A percentile compares a stretch with the other conserved stretches of the same genome.
Conservation (phyloP, 2,329 filamentous ascomycete genomes). For the Pleoardoris graminearum region DNA sequence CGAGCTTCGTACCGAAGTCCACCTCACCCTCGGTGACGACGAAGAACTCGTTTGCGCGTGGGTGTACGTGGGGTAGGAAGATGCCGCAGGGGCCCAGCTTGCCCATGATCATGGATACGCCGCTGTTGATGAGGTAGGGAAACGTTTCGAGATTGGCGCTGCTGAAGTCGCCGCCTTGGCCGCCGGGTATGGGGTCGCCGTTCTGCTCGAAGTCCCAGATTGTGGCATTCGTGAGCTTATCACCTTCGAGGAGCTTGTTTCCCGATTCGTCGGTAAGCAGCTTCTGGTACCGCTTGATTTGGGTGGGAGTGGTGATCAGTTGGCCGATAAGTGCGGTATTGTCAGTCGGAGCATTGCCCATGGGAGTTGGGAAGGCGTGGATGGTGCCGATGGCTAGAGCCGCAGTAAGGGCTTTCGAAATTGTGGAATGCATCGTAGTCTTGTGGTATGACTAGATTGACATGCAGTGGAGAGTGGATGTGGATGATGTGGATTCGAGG, state of each 20-base stretch:
- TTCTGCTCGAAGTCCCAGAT: slow-evolving; percentile 7
- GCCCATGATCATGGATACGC: slow-evolving; percentile 56
- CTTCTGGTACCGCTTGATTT: slow-evolving; percentile 6
- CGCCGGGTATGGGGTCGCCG: neutral
- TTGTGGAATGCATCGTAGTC: neutral
- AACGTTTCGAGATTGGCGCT: slow-evolving; percentile 59
- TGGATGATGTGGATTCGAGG: neutral
- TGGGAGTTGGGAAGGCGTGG: slow-evolving; percentile 4
- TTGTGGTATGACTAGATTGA: neutral
- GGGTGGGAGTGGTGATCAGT: slow-evolving; percentile 3
- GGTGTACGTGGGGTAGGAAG: slow-evolving; percentile 49
- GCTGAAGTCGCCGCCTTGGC: slow-evolving; percentile 1
- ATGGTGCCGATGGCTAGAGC: neutral
- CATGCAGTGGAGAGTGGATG: too few relatives aligned
- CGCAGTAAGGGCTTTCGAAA: neutral
- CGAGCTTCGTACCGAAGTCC: slow-evolving; percentile 43
- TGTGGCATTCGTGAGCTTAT: slow-evolving; percentile 1
- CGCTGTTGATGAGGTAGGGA: slow-evolving; percentile 59
- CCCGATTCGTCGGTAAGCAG: slow-evolving; percentile 2
- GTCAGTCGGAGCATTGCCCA: slow-evolving; percentile 1
- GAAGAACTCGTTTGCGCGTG: slow-evolving; percentile 47
- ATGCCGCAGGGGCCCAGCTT: slow-evolving; percentile 58
- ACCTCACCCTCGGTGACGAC: slow-evolving; percentile 44
- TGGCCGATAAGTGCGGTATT: slow-evolving; percentile 1
- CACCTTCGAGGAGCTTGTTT: neutral